phyloP scores from a whole-genome alignment of 345 rosid species.

The Eucalyptus grandis region DNA sequence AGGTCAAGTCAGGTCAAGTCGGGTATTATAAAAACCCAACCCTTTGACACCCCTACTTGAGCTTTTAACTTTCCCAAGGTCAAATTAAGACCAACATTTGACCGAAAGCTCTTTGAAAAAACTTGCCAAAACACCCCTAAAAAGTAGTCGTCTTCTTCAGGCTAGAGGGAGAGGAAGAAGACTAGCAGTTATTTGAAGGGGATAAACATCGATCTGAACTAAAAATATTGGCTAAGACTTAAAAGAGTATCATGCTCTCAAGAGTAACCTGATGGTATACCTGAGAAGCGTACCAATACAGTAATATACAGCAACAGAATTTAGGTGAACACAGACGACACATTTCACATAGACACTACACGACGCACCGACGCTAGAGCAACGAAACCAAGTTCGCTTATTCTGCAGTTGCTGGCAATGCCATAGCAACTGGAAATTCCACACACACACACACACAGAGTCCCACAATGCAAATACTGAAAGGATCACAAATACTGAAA shows the following conservation, averaged over 20 bases:
- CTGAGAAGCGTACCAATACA: neutral
- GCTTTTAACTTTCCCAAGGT: too few relatives aligned
- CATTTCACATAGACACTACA: neutral
- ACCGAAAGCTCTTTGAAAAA: too few relatives aligned
- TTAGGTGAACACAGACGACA: neutral
- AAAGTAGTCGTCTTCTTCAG: neutral
- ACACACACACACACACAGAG: neutral
- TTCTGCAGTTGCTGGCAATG: neutral
- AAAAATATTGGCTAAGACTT: neutral
- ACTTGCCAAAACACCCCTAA: neutral
- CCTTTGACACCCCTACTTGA: too few relatives aligned
- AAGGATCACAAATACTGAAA: neutral
- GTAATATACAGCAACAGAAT: neutral
- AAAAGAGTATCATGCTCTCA: neutral
- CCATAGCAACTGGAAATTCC: neutral
- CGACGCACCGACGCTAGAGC: neutral
- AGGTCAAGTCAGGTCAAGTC: fast-evolving
- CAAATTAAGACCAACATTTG: fast-evolving
- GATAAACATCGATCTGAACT: neutral
- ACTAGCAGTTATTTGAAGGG: neutral
- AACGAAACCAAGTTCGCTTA: neutral
- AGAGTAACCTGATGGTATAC: neutral
- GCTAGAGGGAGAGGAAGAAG: neutral
- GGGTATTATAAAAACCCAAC: fast-evolving
- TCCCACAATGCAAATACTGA: neutral